A percentile compares a stretch with the other conserved stretches of the same genome.
Conservation (phyloP, 164 flowering plant genomes). For the Cinnamomum chago region DNA sequence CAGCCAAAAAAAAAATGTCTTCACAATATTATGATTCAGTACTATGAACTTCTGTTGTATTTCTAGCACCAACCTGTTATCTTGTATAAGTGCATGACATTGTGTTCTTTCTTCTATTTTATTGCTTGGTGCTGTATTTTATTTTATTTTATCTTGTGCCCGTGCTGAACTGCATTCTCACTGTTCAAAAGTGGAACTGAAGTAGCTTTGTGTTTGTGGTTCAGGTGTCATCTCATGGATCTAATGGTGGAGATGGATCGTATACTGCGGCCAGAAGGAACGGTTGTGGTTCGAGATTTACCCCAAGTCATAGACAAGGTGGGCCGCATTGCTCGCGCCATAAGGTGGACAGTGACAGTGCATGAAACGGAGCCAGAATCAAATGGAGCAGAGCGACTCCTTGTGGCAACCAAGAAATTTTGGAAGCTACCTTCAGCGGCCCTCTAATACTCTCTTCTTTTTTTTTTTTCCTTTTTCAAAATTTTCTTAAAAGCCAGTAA, state of each 20-base stretch:
- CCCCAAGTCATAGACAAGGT: slow-evolving; percentile 76
- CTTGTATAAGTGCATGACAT: too few species aligned
- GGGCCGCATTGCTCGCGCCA: slow-evolving; percentile 54
- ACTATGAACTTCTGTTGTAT: too few species aligned
- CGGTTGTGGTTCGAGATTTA: slow-evolving; percentile 67
- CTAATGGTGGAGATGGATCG: slow-evolving; percentile 90
- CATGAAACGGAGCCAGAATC: slow-evolving; percentile 76
- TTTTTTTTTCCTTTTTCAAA: slow-evolving; percentile 5
- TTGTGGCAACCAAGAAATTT: slow-evolving; percentile 70
- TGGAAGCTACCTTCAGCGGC: slow-evolving; percentile 57
- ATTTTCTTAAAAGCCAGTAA: background rate
- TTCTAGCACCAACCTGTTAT: too few species aligned
- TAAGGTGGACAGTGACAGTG: slow-evolving; percentile 58
- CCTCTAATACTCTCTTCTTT: slow-evolving; percentile 25
- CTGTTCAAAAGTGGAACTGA: background rate
- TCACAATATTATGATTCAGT: too few species aligned
- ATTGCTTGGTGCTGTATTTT: too few species aligned
- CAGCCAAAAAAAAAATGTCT: too few species aligned
- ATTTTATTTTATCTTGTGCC: background rate
- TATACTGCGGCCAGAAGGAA: slow-evolving; percentile 89
- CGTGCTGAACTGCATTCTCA: background rate
- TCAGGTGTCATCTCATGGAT: slow-evolving; percentile 91
- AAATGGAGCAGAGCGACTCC: slow-evolving; percentile 67
- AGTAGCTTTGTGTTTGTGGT: background rate
- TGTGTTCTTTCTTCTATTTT: too few species aligned